Percentiles rank a stretch among this genome's conserved stretches.
Conservation (phyloP, 164 flowering plant genomes). For the Saururus chinensis region DNA sequence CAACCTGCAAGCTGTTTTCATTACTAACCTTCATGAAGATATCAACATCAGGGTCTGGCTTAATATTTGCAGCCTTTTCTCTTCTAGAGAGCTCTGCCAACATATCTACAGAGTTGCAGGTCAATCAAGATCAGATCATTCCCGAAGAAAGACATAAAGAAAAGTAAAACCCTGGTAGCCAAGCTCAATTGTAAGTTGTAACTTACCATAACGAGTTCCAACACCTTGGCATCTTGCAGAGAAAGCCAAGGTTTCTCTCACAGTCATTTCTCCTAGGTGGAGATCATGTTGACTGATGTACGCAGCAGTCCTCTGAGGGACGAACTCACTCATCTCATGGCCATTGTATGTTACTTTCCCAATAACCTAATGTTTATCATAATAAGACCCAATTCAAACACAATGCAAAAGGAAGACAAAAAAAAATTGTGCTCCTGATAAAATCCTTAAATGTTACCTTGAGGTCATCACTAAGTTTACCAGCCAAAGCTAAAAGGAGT, state of each 20-base stretch:
- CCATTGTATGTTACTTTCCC: slow-evolving; percentile 50
- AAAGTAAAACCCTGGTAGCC: not conserved
- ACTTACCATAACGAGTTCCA: slow-evolving; percentile 13
- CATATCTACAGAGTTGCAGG: slow-evolving; percentile 32
- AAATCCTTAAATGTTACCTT: not conserved
- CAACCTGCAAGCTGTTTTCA: not conserved
- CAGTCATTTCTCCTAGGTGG: slow-evolving; percentile 53
- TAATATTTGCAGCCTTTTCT: slow-evolving; percentile 61
- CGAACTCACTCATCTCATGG: slow-evolving; percentile 35
- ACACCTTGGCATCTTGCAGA: slow-evolving; percentile 29
- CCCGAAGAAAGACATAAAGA: not conserved
- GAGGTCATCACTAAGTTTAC: slow-evolving; percentile 47
- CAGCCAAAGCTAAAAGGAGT: slow-evolving; percentile 72
- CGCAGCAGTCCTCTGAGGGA: slow-evolving; percentile 51
- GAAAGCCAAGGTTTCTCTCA: slow-evolving; percentile 49
- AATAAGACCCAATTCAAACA: too few relatives aligned
- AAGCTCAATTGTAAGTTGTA: not conserved
- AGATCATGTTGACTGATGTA: slow-evolving; percentile 50
- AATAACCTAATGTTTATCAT: slow-evolving; percentile 18
- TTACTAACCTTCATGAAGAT: slow-evolving; percentile 83
- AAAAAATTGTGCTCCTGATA: too few relatives aligned
- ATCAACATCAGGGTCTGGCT: slow-evolving; percentile 70
- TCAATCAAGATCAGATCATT: not conserved
- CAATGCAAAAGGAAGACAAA: not conserved
- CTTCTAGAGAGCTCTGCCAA: slow-evolving; percentile 75